Base-by-base conservation (phyloP, 805 yeast genomes). In the Cephaloascus fragrans region DNA sequence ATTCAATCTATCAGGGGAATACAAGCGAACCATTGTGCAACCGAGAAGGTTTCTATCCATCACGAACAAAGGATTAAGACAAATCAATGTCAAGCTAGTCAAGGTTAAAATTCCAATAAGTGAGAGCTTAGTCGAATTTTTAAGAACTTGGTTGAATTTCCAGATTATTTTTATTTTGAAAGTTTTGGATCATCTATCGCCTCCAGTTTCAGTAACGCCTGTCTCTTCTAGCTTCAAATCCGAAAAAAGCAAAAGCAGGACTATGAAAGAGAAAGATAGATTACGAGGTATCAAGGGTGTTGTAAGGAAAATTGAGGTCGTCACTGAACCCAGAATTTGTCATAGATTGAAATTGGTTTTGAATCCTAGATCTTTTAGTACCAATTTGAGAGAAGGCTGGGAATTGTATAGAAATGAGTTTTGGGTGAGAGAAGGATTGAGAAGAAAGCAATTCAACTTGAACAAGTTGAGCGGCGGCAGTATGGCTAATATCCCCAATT, bases 321-420 rank as follows among this genome's bases (percentile, higher is more conserved):
- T 66, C 36, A 59, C 72, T 3, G 81, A 75, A 52, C 79, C 83
- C 1, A 60, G 82, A 43, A 68, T 75, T n/a, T 95, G 95, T 1
- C 73, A 75, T 19, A 87, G 84, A 47, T 87, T 89, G 10, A 89
- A 88, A 55, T 56, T 93, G 6, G 83, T 86, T 8, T 64, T 93
- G 40, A 81, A 82, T 41, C 83, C 97, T 3, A 66, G 96, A 37
- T 80, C 80, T 1, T 93, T 90, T 59, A 76, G 77, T 43, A 78
- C 93, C 0, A 89, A 83, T 37, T 75, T 83, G 4, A 71, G 96
- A 45, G 96, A 89, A 56, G 89, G 87, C 8, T 90, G 98, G 97
- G 98, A 90, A 52, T 58, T 87, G 32, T 90, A 89, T 51, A 62
- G 98, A 43, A 85, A 84, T 47, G 97, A 89, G 55, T 93, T 88